Base-by-base conservation (phyloP, 2,329 filamentous ascomycete genomes). In the Davidsoniella eucalypti region DNA sequence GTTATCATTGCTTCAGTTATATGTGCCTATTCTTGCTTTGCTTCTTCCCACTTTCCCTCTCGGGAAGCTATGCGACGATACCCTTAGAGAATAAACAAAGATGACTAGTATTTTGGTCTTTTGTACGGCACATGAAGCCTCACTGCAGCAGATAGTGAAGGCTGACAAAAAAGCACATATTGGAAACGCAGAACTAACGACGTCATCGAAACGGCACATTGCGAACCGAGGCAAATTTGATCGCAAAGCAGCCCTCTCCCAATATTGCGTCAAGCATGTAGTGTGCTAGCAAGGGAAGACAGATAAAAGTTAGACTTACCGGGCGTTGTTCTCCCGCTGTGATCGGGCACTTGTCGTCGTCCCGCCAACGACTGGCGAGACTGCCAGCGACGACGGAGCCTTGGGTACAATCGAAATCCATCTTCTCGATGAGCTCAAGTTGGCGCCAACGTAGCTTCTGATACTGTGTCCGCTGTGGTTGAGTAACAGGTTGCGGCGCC, bases 261-360 rank as follows among this genome's bases (percentile, higher is more conserved):
- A 23, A 23, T 5, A 23, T 23, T 23, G 21, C 21, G 21, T 5
- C 4, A 23, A 23, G 21, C 2, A 23, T 23, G 21, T 23, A 23
- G 21, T 18, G 41, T n/a, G 41, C 6, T 9, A 4, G 41, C 9
- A n/a, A 14, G 18, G 7, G 21, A n/a, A n/a, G 10, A 25, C 8
- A 12, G 21, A 23, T 44, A 5, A 14, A 40, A 29, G 8, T 16
- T n/a, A 25, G 5, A 52, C 51, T 52, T 25, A 52, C 51, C 51
- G 46, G 7, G 21, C 39, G 18, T 49, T 38, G 29, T 10, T 33
- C 29, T 9, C 29, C 8, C 50, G 25, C 39, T 48, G 46, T 5
- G 23, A 17, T 41, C 46, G 26, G 37, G 18, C 14, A 23, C 17
- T 41, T 17, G 21, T n/a, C 4, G 37, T 33, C 6, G 29, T 33